These are phyloP conservation scores for Malus fusca DNA, from an alignment of 306 rosid genomes.

Conservation along the genomic window DNA sequence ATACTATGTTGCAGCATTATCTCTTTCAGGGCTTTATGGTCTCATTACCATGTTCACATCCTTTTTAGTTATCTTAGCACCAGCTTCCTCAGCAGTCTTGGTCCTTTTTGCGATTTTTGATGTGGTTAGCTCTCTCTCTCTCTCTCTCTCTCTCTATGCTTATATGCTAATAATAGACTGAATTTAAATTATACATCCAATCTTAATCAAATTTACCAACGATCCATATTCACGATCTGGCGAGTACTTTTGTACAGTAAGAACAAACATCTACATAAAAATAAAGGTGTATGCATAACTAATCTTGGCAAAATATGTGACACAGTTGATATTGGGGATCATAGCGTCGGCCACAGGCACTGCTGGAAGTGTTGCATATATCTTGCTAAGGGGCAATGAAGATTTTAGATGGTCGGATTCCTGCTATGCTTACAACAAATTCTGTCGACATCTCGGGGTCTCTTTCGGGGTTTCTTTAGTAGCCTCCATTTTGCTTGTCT, in stretches of 20 bases:
- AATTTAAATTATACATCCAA: not conserved
- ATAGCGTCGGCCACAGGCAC: not conserved
- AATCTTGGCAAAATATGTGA: not conserved
- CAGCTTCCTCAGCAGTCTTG: not conserved
- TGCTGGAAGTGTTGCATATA: not conserved
- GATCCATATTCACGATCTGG: not conserved
- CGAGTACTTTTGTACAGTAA: not conserved
- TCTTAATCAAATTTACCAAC: not conserved
- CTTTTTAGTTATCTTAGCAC: not conserved
- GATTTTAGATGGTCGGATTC: not conserved
- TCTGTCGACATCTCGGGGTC: not conserved
- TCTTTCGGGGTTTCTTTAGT: not conserved
- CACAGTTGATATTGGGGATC: conserved; percentile 2
- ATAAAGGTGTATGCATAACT: not conserved
- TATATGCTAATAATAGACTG: not conserved
- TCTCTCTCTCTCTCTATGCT: not conserved
- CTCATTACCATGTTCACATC: not conserved
- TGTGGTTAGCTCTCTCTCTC: not conserved
- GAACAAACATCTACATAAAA: too few species aligned
- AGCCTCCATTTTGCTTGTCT: not conserved
- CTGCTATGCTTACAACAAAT: not conserved
- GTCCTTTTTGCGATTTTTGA: not conserved
- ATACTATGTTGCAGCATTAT: not conserved
- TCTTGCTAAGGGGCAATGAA: not conserved
- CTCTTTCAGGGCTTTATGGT: not conserved